phyloP scores from a whole-genome alignment of 331 rosid genomes.

The Spiraea crenata region DNA sequence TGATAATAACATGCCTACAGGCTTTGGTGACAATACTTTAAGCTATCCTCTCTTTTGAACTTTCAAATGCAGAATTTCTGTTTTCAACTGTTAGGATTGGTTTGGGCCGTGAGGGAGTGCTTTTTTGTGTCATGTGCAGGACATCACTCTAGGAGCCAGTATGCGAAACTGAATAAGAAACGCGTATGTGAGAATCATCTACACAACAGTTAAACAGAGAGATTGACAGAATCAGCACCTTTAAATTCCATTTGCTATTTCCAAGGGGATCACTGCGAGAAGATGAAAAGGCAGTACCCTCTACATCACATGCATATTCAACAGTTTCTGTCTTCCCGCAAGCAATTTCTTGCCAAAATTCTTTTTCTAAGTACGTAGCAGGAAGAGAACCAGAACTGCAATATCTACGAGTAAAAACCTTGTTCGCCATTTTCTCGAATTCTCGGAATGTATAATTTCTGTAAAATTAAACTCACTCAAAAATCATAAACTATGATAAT shows the following conservation, averaged over 20 bases:
- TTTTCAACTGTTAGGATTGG: not conserved
- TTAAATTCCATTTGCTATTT: conserved; percentile 91
- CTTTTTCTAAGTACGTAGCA: conserved; percentile 76
- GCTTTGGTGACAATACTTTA: not conserved
- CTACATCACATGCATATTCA: conserved; percentile 98
- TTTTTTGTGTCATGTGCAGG: not conserved
- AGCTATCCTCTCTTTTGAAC: not conserved
- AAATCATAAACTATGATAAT: conserved; percentile 17
- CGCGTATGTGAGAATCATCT: not conserved
- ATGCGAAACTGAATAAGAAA: not conserved
- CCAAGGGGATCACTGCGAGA: conserved; percentile 84
- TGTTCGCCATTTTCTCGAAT: conserved; percentile 95
- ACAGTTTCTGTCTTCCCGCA: conserved; percentile 91
- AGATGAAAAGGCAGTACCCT: conserved; percentile 95
- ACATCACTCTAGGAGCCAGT: not conserved
- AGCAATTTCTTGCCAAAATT: conserved; percentile 94
- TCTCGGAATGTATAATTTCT: conserved; percentile 90
- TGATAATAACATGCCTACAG: not conserved
- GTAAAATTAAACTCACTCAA: conserved; percentile 41
- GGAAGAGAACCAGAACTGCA: conserved; percentile 82
- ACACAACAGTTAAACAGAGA: conserved; percentile 6
- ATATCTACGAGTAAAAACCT: conserved; percentile 80
- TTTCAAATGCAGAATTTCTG: not conserved
- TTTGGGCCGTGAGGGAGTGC: not conserved
- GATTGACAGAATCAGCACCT: conserved; percentile 56